Percentiles rank a stretch among this genome's conserved stretches.
Conservation (phyloP, 2,329 filamentous ascomycete genomes). For the Exophiala oligosperma region DNA sequence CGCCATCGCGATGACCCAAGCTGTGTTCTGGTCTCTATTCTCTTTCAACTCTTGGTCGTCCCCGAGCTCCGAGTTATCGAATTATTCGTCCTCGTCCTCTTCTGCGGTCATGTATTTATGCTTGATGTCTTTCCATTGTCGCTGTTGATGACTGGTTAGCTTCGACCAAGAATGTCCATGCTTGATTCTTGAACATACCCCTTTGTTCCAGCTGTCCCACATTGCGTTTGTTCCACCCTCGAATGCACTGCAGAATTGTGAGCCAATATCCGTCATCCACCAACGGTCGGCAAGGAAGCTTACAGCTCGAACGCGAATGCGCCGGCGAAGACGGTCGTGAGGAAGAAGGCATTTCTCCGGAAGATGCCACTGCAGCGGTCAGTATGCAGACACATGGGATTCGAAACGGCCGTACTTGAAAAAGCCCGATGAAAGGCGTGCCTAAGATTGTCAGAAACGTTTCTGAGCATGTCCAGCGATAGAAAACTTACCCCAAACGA, state of each 20-base stretch:
- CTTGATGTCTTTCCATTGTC: slow-evolving; percentile 99
- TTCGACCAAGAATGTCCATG: background rate
- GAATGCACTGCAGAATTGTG: slow-evolving; percentile 63
- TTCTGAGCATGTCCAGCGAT: background rate
- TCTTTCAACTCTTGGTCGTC: background rate
- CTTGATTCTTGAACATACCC: slow-evolving; percentile 62
- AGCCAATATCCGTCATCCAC: background rate
- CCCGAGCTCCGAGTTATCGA: slow-evolving; percentile 21
- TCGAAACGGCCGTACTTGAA: slow-evolving; percentile 57
- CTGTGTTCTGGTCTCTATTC: background rate
- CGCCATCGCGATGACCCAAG: background rate
- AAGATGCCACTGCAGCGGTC: slow-evolving; percentile 67
- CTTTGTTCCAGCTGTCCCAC: slow-evolving; percentile 89
- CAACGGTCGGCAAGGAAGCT: slow-evolving; percentile 37
- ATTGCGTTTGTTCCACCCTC: slow-evolving; percentile 74
- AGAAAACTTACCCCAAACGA: slow-evolving; percentile 48
- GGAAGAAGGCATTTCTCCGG: slow-evolving; percentile 83
- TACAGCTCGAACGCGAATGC: slow-evolving; percentile 96
- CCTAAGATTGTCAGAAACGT: slow-evolving; percentile 21
- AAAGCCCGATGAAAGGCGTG: slow-evolving; percentile 54
- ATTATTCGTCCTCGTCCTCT: slow-evolving; percentile 57
- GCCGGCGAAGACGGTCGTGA: slow-evolving; percentile 78
- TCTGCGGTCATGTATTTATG: slow-evolving; percentile 74
- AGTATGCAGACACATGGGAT: background rate
- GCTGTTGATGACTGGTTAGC: slow-evolving; percentile 53